These are phyloP conservation scores for Panicum miliaceum DNA, from an alignment of 176 grass and related monocot species.

Conservation along the genomic window DNA sequence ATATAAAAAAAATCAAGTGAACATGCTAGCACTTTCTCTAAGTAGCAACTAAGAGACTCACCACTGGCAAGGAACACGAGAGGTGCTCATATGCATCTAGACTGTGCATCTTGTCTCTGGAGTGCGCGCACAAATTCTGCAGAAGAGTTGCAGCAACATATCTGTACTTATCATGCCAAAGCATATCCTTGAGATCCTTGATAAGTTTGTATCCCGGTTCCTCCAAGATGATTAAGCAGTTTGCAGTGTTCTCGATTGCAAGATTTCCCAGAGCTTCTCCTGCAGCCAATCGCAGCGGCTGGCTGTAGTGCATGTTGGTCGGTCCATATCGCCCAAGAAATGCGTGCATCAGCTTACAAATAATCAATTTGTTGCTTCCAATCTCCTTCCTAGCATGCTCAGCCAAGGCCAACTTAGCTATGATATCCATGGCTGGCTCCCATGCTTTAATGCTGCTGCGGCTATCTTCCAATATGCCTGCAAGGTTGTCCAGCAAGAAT, in stretches of 20 bases:
- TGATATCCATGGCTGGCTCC: not conserved
- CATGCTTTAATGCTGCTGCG: not conserved
- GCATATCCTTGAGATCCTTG: not conserved
- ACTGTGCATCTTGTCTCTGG: not conserved
- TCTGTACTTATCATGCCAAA: not conserved
- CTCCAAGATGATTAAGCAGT: not conserved
- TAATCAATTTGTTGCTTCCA: not conserved
- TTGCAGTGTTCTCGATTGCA: not conserved
- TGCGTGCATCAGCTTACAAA: not conserved
- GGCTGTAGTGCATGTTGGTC: not conserved
- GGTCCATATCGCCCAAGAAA: not conserved
- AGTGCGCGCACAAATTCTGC: not conserved
- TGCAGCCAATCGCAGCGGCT: not conserved
- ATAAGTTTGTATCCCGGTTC: not conserved
- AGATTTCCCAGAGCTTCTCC: slow-evolving; percentile 6
- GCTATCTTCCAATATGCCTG: not conserved
- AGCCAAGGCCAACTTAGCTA: not conserved
- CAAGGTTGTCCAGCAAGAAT: not conserved
- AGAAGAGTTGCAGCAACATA: not conserved
- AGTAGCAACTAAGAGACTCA: not conserved
- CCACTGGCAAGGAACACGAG: not conserved
- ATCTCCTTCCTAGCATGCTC: not conserved
- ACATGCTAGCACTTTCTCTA: not conserved
- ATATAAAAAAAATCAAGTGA: not conserved
- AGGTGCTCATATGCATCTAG: not conserved